Conservation (phyloP, 2,329 filamentous ascomycete species). For the Aspergillus piperis region DNA sequence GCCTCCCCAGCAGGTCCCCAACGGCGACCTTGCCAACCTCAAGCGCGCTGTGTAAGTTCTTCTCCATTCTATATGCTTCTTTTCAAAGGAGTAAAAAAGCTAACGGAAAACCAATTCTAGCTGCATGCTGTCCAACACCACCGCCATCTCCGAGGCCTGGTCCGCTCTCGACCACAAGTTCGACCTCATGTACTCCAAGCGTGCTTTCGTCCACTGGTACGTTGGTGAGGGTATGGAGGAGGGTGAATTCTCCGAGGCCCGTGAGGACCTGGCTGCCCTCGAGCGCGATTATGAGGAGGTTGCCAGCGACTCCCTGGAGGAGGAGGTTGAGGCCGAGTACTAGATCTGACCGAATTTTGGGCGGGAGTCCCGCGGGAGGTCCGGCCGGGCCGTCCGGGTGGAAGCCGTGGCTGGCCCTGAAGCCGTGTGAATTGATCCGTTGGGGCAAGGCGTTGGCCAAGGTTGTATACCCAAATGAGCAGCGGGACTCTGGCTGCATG, state of each 20-base stretch:
- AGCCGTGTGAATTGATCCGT: constrained; percentile 24
- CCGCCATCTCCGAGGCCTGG: constrained; percentile 97
- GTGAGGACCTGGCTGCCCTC: constrained; percentile 95
- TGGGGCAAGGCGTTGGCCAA: constrained; percentile 27
- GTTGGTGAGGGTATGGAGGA: constrained; percentile 99
- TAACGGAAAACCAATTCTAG: constrained; percentile 44
- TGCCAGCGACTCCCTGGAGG: constrained; percentile 87
- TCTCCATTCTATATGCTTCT: constrained; percentile 1
- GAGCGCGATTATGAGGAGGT: constrained; percentile 99
- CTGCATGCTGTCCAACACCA: constrained; percentile 95
- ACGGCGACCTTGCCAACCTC: constrained; percentile 96
- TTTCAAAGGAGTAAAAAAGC: background rate
- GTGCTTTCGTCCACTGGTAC: constrained; percentile 99
- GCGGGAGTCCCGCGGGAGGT: constrained; percentile 18
- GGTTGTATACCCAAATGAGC: constrained; percentile 23
- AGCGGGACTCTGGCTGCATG: constrained; percentile 31
- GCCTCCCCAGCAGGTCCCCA: constrained; percentile 91
- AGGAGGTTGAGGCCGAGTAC: constrained; percentile 88
- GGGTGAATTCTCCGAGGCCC: constrained; percentile 98
- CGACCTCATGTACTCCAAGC: constrained; percentile 99
- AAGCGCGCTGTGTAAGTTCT: constrained; percentile 89
- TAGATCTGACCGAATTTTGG: constrained; percentile 49
- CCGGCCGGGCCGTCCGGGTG: constrained; percentile 4
- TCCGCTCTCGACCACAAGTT: constrained; percentile 96
- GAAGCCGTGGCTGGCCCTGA: constrained; percentile 16